A percentile compares a stretch with the other conserved stretches of the same genome.
phyloP scores from a whole-genome alignment of 2,329 filamentous ascomycete species.

The Nakataea oryzae region DNA sequence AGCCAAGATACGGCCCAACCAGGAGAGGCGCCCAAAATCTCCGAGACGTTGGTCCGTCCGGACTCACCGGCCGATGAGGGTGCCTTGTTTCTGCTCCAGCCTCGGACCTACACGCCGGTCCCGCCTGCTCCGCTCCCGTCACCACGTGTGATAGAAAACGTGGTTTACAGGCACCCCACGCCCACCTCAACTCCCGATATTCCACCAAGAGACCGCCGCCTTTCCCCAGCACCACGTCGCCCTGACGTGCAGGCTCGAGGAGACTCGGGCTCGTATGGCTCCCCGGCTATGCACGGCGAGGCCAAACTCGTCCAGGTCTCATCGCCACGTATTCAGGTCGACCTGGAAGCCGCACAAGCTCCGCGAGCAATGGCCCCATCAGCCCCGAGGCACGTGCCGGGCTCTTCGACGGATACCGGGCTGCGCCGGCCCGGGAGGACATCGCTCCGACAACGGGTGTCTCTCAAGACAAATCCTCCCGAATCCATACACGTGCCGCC shows the following conservation, averaged over 20 bases:
- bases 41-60: not conserved
- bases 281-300: not conserved
- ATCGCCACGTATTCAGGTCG: not conserved
- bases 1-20: not conserved
- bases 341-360: not conserved
- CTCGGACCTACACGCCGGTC: slow-evolving; percentile 45
- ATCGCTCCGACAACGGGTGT: slow-evolving; percentile 43
- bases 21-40: not conserved
- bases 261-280: not conserved
- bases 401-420: not conserved
- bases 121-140: slow-evolving; percentile 36
- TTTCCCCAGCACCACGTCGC: not conserved
- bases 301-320: slow-evolving; percentile 5
- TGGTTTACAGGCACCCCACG: not conserved
- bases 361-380: not conserved
- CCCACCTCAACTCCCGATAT: not conserved
- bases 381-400: slow-evolving; percentile 9
- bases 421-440: slow-evolving; percentile 18
- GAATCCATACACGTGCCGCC: slow-evolving; percentile 44
- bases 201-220: not conserved
- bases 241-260: not conserved
- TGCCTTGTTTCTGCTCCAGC: slow-evolving; percentile 42
- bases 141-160: slow-evolving; percentile 24
- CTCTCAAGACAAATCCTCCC: slow-evolving; percentile 39
- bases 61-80: slow-evolving; percentile 5